Base-by-base conservation (phyloP, 1,139 yeast genomes). In the Sugiyamaella paludigena region DNA sequence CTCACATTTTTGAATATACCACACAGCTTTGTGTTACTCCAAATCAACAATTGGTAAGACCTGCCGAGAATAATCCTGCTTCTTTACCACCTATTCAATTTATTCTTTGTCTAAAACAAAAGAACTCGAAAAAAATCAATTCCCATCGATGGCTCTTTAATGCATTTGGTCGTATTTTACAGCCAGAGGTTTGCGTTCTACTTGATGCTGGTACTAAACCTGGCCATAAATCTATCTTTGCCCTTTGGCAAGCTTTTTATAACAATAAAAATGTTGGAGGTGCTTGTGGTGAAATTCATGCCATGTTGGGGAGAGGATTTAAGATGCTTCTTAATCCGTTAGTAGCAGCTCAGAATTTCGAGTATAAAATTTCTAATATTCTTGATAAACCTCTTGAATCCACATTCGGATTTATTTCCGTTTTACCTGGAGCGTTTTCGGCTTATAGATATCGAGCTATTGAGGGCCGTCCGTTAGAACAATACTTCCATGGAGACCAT, bases 171-270 rank as follows among this genome's bases (percentile, higher is more conserved):
- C 88, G 92, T 31, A 75, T 83, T 36, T 73, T 92, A 53, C 84
- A 88, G 52, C 98, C 98, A 1, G 87, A 87, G 57, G 91, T 91
- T 24, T 82, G 89, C 38, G 79, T 87, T 3, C 71, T 92, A 45
- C 71, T 92, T 45, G 98, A 92, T 72, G 98, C 95, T 1, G 98
- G 98, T 53, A 92, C 98, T 0, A 85, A 85, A 67, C 97, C 98
- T 2, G 89, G 88, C 40, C 79, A 78, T 48, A 83, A 84, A 52
- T 91, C 98, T 0, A 74, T 91, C 37, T 88, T 91, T 61, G 91
- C 89, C 58, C 73, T 91, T 53, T 91, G 98, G 98, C 91, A 91
- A 67, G 95, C 96, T 0, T 91, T 91, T 66, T 97, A 91, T 68
- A 79, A 84, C 62, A 96, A 91, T 66, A 88, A 96, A 1, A 89